Percentiles rank a stretch among this genome's conserved stretches.
Conservation (phyloP, 2,329 filamentous ascomycete genomes). For the Neoascochyta sp. region DNA sequence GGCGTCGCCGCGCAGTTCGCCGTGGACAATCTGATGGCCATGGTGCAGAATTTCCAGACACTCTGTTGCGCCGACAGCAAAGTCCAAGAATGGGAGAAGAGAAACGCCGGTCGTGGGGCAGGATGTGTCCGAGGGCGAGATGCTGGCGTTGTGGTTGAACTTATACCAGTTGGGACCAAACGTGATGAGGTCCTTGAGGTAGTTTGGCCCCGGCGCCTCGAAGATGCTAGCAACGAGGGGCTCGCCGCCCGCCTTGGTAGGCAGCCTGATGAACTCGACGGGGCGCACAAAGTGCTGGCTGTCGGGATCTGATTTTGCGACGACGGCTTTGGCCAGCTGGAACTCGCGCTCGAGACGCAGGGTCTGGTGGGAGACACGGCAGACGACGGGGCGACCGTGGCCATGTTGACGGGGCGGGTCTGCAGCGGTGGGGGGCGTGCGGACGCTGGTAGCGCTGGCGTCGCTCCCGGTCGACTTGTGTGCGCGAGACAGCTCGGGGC, state of each 20-base stretch:
- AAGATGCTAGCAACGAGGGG: slow-evolving; percentile 79
- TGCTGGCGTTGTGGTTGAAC: slow-evolving; percentile 13
- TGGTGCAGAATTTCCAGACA: slow-evolving; percentile 91
- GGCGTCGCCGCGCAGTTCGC: slow-evolving; percentile 84
- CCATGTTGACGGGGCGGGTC: neutral
- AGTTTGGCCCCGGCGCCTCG: slow-evolving; percentile 71
- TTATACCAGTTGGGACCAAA: slow-evolving; percentile 63
- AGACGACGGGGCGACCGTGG: slow-evolving; percentile 60
- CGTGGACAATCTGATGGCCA: slow-evolving; percentile 78
- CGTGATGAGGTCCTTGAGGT: slow-evolving; percentile 66
- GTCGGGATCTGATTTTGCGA: slow-evolving; percentile 66
- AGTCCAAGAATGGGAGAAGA: slow-evolving; percentile 77
- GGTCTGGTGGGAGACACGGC: slow-evolving; percentile 76
- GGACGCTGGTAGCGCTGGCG: slow-evolving; percentile 37
- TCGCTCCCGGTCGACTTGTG: slow-evolving; percentile 38
- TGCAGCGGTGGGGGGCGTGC: slow-evolving; percentile 49
- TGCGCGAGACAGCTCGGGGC: slow-evolving; percentile 22
- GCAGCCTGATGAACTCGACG: slow-evolving; percentile 72
- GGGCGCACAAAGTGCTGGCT: slow-evolving; percentile 75
- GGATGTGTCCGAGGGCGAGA: slow-evolving; percentile 12
- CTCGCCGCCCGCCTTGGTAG: slow-evolving; percentile 64
- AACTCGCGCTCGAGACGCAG: slow-evolving; percentile 83
- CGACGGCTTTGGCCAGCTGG: slow-evolving; percentile 72
- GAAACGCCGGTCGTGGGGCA: slow-evolving; percentile 56
- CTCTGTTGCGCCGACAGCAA: slow-evolving; percentile 82